phyloP scores from a whole-genome alignment of 1,139 yeast species.

The Hansenula lynferdii region DNA sequence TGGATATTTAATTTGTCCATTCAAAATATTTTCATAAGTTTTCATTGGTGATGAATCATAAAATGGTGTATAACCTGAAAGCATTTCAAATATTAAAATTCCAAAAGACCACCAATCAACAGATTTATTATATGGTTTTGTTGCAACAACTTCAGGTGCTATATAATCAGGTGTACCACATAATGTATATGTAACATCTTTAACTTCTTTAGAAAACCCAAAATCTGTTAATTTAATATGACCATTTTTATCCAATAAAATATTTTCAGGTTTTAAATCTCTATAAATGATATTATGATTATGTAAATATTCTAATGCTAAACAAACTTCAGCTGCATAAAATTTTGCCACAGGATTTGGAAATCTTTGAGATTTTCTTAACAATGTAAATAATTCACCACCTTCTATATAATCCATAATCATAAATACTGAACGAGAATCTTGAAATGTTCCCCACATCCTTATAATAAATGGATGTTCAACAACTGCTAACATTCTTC shows the following conservation, averaged over 20 bases:
- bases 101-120: slow-evolving; percentile 99
- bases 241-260: slow-evolving; percentile 84
- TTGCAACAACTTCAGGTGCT: slow-evolving; percentile 96
- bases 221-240: slow-evolving; percentile 93
- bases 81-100: slow-evolving; percentile 88
- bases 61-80: slow-evolving; percentile 97
- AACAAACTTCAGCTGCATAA: slow-evolving; percentile 92
- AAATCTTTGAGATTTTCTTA: slow-evolving; percentile 87
- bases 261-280: slow-evolving; percentile 95
- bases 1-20: slow-evolving; percentile 84
- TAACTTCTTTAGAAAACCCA: slow-evolving; percentile 94
- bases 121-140: slow-evolving; percentile 93
- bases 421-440: slow-evolving; percentile 82
- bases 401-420: slow-evolving; percentile 98
- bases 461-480: slow-evolving; percentile 91
- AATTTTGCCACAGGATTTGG: slow-evolving; percentile 97
- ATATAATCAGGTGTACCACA: slow-evolving; percentile 98
- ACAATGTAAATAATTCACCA: slow-evolving; percentile 83
- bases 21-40: slow-evolving; percentile 89
- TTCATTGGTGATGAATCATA: slow-evolving; percentile 96
- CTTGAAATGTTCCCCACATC: slow-evolving; percentile 99
- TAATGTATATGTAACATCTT: slow-evolving; percentile 89
- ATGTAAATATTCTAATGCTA: slow-evolving; percentile 90
- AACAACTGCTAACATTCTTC: slow-evolving; percentile 86
- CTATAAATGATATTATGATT: slow-evolving; percentile 87